Percentiles rank a stretch among this genome's conserved stretches.
These are phyloP conservation scores for Tricholoma matsutake DNA, from an alignment of 768 basidiomycete species.

Conservation along the genomic window DNA sequence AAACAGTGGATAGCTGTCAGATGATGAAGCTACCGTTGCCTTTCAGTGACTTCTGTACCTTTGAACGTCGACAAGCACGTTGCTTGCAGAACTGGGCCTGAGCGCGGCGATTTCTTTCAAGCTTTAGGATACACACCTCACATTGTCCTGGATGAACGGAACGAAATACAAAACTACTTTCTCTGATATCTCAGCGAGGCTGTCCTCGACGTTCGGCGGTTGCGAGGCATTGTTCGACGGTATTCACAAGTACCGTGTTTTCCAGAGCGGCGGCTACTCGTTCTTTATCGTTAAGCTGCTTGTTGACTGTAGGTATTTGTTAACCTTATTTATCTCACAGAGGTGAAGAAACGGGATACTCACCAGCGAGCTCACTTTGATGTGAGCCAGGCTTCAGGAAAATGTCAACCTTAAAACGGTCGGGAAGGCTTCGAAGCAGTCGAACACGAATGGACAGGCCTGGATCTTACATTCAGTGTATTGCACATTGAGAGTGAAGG, in stretches of 20 bases:
- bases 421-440: slow-evolving; percentile 83
- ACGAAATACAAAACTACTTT: slow-evolving; percentile 15
- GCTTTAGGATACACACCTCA: too few relatives aligned
- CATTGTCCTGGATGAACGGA: background rate
- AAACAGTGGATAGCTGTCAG: background rate
- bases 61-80: background rate
- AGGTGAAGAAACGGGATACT: slow-evolving; percentile 17
- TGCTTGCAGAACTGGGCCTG: background rate
- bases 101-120: background rate
- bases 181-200: slow-evolving; percentile 11
- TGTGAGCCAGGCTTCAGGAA: slow-evolving; percentile 92
- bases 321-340: background rate
- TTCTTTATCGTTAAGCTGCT: slow-evolving; percentile 99
- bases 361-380: slow-evolving; percentile 89
- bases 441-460: slow-evolving; percentile 96
- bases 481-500: background rate
- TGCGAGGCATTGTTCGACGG: slow-evolving; percentile 68
- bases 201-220: slow-evolving; percentile 32
- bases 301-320: slow-evolving; percentile 68
- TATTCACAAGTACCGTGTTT: slow-evolving; percentile 80
- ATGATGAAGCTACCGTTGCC: background rate
- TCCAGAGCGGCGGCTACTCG: slow-evolving; percentile 96
- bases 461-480: slow-evolving; percentile 25
- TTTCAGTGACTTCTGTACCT: background rate
- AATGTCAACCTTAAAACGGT: slow-evolving; percentile 94